Evolutionary conservation across 2,329 filamentous ascomycete species (phyloP).

Genomic region (Rhynchosporium graminicola): DNA sequence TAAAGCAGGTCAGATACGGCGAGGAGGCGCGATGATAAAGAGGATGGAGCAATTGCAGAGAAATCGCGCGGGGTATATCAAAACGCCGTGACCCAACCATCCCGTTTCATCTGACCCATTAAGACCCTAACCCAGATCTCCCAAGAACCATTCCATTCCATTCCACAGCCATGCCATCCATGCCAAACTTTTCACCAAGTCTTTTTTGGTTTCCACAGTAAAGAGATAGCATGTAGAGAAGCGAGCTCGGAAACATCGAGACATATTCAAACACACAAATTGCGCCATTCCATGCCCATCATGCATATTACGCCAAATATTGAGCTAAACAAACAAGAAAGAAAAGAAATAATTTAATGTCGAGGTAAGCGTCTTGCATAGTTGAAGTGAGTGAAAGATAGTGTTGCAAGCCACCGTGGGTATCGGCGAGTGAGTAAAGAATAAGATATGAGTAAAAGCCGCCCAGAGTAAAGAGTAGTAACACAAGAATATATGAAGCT

Average conservation of each 20-base stretch:
- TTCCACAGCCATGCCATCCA: neutral
- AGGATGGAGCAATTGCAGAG: neutral
- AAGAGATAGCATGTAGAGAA: neutral
- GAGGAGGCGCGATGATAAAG: neutral
- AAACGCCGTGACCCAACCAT: slow-evolving; percentile 11
- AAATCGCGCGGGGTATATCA: slow-evolving; percentile 11
- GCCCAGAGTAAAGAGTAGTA: slow-evolving; percentile 13
- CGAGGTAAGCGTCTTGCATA: neutral
- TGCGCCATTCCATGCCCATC: slow-evolving; percentile 9
- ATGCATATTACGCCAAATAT: slow-evolving; percentile 7
- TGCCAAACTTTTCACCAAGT: neutral
- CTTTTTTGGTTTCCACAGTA: slow-evolving; percentile 1
- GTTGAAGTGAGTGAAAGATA: neutral
- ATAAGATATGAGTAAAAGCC: neutral
- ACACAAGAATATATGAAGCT: slow-evolving; percentile 13
- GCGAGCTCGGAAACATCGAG: neutral
- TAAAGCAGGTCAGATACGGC: neutral
- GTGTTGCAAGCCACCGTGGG: slow-evolving; percentile 16
- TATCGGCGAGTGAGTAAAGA: slow-evolving; percentile 16
- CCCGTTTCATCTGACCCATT: neutral
- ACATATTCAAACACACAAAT: slow-evolving; percentile 11
- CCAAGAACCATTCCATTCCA: neutral
- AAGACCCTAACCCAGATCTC: neutral
- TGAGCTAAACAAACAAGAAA: slow-evolving; percentile 10
- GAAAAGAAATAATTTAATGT: slow-evolving; percentile 8